These are phyloP conservation scores for Cryphonectria nitschkei DNA, from an alignment of 2,329 filamentous ascomycete species.

Conservation along the genomic window DNA sequence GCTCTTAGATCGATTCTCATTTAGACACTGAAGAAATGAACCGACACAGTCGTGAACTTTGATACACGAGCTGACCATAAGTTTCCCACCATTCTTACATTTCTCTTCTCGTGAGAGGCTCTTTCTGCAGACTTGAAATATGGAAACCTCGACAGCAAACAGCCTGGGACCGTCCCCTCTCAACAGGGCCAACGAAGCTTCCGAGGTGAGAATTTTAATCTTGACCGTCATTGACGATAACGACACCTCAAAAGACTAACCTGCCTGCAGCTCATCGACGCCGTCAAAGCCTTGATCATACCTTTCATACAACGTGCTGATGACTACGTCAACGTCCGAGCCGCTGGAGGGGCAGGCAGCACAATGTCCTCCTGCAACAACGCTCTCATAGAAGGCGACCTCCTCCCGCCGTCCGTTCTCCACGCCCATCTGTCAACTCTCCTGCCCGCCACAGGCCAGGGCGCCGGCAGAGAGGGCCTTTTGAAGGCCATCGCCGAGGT, in stretches of 20 bases:
- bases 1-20: background rate
- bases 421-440: constrained; percentile 59
- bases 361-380: constrained; percentile 45
- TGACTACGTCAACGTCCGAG: constrained; percentile 58
- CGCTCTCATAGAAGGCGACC: constrained; percentile 60
- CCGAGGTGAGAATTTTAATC: constrained; percentile 35
- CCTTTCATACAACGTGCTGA: constrained; percentile 75
- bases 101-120: background rate
- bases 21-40: background rate
- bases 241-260: background rate
- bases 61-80: background rate
- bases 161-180: background rate
- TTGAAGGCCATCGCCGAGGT: constrained; percentile 71
- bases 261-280: constrained; percentile 62
- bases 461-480: constrained; percentile 72
- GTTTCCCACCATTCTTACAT: background rate
- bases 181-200: constrained; percentile 37
- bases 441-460: constrained; percentile 55
- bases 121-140: background rate
- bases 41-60: background rate
- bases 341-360: constrained; percentile 51
- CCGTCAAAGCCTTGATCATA: constrained; percentile 69
- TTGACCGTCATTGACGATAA: background rate
- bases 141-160: background rate
- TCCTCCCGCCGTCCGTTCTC: constrained; percentile 61